Percentiles rank a stretch among this genome's conserved stretches.
Conservation (phyloP, 2,329 filamentous ascomycete species). For the Pseudogymnoascus sp. region DNA sequence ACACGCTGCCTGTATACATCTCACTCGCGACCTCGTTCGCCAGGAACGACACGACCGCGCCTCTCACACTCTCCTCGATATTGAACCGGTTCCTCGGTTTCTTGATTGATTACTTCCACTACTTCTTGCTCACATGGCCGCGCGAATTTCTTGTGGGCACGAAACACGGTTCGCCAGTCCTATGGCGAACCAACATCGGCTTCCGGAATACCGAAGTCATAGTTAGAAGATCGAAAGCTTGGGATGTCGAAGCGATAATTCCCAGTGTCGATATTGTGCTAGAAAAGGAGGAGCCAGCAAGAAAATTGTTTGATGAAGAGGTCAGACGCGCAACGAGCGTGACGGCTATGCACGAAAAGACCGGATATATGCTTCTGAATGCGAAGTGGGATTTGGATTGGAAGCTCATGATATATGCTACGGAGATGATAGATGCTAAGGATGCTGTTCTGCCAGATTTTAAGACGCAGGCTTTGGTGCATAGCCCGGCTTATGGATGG, state of each 20-base stretch:
- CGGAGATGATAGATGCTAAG: conserved; percentile 33
- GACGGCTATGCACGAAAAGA: conserved; percentile 63
- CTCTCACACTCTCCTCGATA: conserved; percentile 12
- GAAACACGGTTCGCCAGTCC: conserved; percentile 50
- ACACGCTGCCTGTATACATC: conserved; percentile 64
- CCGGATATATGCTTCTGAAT: conserved; percentile 80
- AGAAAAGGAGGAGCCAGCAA: conserved; percentile 40
- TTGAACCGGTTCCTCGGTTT: conserved; percentile 52
- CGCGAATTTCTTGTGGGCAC: conserved; percentile 60
- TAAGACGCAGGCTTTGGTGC: conserved; percentile 60
- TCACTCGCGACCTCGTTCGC: conserved; percentile 33
- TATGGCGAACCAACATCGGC: conserved; percentile 67
- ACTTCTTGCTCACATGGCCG: conserved; percentile 67
- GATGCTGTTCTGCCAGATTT: conserved; percentile 51
- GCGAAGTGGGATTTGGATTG: conserved; percentile 84
- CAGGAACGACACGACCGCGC: not conserved
- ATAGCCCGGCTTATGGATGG: conserved; percentile 63
- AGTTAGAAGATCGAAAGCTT: conserved; percentile 66
- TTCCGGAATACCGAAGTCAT: conserved; percentile 76
- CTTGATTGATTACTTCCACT: conserved; percentile 63
- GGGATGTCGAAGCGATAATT: conserved; percentile 45
- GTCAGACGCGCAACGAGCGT: conserved; percentile 63
- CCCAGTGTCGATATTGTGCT: conserved; percentile 44
- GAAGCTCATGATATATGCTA: conserved; percentile 66
- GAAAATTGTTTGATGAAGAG: conserved; percentile 51